Conservation (phyloP, 2,329 filamentous ascomycete species). For the Beauveria brongniartii region DNA sequence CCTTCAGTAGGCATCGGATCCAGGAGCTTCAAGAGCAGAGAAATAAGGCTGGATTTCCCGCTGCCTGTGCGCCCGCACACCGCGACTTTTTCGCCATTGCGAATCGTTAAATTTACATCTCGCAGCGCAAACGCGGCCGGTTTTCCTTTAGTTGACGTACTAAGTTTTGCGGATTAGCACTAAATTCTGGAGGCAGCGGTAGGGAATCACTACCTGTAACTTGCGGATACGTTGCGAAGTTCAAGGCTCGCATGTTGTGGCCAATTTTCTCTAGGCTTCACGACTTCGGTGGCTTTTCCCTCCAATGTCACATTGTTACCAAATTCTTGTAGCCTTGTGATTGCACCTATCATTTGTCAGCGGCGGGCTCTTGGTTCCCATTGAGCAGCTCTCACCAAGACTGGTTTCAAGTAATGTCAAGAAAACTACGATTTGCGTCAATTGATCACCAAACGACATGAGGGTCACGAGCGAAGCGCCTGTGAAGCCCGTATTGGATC, state of each 20-base stretch:
- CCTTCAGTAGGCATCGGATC: background rate
- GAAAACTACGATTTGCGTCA: slow-evolving; percentile 18
- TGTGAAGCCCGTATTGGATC: slow-evolving; percentile 25
- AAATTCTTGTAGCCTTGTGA: slow-evolving; percentile 15
- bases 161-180: too few relatives aligned
- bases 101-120: slow-evolving; percentile 19
- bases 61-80: slow-evolving; percentile 7
- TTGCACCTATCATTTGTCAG: too few relatives aligned
- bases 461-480: slow-evolving; percentile 29
- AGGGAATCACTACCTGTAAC: background rate
- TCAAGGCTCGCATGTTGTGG: slow-evolving; percentile 14
- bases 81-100: slow-evolving; percentile 16
- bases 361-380: too few relatives aligned
- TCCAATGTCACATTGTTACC: slow-evolving; percentile 13
- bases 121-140: too few relatives aligned
- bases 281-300: slow-evolving; percentile 6
- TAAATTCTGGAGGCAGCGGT: too few relatives aligned
- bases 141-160: too few relatives aligned
- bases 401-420: background rate
- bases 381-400: too few relatives aligned
- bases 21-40: slow-evolving; percentile 3
- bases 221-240: slow-evolving; percentile 15
- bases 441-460: slow-evolving; percentile 25
- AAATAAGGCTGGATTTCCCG: slow-evolving; percentile 6
- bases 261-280: slow-evolving; percentile 14